phyloP scores from a whole-genome alignment of 345 rosid species.

The Moricandia moricandioides region DNA sequence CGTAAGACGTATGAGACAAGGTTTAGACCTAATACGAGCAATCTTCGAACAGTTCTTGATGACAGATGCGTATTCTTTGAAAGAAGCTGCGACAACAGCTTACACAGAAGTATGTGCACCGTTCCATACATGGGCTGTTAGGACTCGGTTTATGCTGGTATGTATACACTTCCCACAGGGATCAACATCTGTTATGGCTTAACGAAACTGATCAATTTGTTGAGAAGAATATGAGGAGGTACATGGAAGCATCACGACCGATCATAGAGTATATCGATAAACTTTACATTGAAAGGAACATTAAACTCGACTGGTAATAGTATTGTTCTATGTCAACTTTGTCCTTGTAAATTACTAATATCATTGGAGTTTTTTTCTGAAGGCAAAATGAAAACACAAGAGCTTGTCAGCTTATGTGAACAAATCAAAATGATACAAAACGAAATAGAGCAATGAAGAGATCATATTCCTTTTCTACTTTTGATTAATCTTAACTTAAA shows the following conservation, averaged over 20 bases:
- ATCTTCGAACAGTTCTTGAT: slow-evolving; percentile 69
- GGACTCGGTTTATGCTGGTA: slow-evolving; percentile 90
- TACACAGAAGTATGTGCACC: slow-evolving; percentile 88
- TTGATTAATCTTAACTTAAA: not conserved
- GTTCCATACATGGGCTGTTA: slow-evolving; percentile 76
- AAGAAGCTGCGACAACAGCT: slow-evolving; percentile 81
- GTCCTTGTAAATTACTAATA: slow-evolving; percentile 11
- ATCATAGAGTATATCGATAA: slow-evolving; percentile 58
- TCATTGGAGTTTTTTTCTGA: slow-evolving; percentile 3
- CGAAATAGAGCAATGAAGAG: not conserved
- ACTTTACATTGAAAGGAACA: slow-evolving; percentile 66
- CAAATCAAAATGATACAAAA: not conserved
- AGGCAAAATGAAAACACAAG: not conserved
- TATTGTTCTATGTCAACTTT: not conserved
- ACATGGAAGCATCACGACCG: slow-evolving; percentile 57
- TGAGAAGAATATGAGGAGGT: slow-evolving; percentile 74
- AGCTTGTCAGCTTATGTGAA: not conserved
- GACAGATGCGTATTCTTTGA: slow-evolving; percentile 55
- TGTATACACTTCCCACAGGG: slow-evolving; percentile 89
- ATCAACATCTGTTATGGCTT: slow-evolving; percentile 68
- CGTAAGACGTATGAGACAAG: slow-evolving; percentile 84
- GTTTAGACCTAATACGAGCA: slow-evolving; percentile 82
- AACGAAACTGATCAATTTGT: slow-evolving; percentile 77
- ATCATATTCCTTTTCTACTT: not conserved
- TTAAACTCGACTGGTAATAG: slow-evolving; percentile 69